Conservation (phyloP, 1,284 basidiomycete genomes). For the Malassezia sp. region DNA sequence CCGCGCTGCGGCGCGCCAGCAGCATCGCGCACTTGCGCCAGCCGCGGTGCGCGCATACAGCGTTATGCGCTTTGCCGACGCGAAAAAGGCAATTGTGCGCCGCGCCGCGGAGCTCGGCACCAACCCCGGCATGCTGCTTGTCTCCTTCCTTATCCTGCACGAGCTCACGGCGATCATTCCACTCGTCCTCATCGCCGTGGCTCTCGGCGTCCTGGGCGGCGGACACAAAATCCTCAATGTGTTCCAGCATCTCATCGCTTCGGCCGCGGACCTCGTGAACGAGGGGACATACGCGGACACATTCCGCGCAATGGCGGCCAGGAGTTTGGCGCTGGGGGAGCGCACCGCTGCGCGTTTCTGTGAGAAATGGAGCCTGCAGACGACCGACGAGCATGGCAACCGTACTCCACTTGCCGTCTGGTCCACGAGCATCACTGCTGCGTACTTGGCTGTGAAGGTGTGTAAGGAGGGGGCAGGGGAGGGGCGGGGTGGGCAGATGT, state of each 20-base stretch:
- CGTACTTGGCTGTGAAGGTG: constrained; percentile 75
- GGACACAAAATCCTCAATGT: constrained; percentile 59
- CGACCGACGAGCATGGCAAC: too few relatives aligned
- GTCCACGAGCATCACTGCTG: constrained; percentile 53
- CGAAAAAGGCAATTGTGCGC: neutral
- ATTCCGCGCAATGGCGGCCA: too few relatives aligned
- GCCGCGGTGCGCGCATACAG: neutral
- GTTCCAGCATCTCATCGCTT: too few relatives aligned
- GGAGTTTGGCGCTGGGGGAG: too few relatives aligned
- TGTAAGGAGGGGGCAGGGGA: too few relatives aligned
- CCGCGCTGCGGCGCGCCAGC: neutral
- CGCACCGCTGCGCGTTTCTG: too few relatives aligned
- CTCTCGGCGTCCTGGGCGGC: constrained; percentile 58
- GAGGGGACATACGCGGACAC: too few relatives aligned
- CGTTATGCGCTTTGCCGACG: neutral
- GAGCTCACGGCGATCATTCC: constrained; percentile 75
- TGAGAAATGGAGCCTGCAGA: too few relatives aligned
- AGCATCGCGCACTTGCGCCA: neutral
- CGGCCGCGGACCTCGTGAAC: too few relatives aligned
- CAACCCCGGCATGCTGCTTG: constrained; percentile 62
- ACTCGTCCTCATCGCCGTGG: constrained; percentile 63
- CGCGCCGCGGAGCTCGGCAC: constrained; percentile 49
- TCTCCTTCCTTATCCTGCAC: constrained; percentile 73
- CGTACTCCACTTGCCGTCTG: constrained; percentile 55
- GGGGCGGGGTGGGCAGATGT: too few relatives aligned